Percentiles rank a stretch among this genome's conserved stretches.
Conservation (phyloP, 139 green algal species). For the Asterochloris erici region DNA sequence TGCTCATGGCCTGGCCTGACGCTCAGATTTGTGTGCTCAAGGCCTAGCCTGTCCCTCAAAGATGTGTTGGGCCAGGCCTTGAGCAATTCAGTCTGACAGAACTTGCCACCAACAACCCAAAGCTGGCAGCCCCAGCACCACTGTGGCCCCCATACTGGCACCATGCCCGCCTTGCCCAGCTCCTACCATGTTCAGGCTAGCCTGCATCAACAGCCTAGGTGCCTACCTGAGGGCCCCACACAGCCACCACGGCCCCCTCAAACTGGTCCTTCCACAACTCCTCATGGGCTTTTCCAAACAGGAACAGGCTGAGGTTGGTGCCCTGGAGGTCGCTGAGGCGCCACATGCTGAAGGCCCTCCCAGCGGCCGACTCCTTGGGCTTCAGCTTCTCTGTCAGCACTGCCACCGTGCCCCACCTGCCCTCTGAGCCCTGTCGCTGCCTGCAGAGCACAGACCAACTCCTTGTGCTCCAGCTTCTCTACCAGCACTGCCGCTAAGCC, state of each 20-base stretch:
- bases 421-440: slow-evolving; percentile 8
- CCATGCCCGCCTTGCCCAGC: no score
- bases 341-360: slow-evolving; percentile 39
- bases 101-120: no score
- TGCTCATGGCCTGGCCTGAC: no score
- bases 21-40: no score
- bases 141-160: no score
- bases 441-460: background rate
- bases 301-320: slow-evolving; percentile 30
- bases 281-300: slow-evolving; percentile 40
- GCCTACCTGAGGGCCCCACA: slow-evolving; percentile 15
- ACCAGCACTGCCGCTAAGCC: no score
- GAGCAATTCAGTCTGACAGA: no score
- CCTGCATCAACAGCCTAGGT: background rate
- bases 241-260: slow-evolving; percentile 33
- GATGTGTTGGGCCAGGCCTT: no score
- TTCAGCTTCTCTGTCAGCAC: slow-evolving; percentile 38
- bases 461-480: no score
- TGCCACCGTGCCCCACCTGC: slow-evolving; percentile 34
- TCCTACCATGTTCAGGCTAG: no score
- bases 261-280: slow-evolving; percentile 22
- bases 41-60: no score
- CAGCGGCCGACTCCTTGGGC: slow-evolving; percentile 22
- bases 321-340: slow-evolving; percentile 44
- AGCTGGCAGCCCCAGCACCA: no score